Percentiles rank a stretch among this genome's conserved stretches.
These are phyloP conservation scores for Musa balbisiana DNA, from an alignment of 202 grass and related monocot species.

Conservation along the genomic window DNA sequence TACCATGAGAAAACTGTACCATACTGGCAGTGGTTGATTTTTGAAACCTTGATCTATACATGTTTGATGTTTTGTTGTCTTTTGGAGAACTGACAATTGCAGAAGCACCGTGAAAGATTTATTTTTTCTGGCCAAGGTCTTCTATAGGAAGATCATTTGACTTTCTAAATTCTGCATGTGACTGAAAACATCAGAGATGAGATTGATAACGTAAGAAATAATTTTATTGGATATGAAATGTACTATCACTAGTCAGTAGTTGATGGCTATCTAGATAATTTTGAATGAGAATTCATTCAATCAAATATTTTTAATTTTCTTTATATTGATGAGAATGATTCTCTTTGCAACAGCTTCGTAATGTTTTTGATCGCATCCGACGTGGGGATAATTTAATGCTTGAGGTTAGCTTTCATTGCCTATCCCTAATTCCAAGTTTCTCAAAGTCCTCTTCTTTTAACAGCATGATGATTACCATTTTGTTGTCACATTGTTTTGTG, in stretches of 20 bases:
- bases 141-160: not conserved
- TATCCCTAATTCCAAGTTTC: not conserved
- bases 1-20: too few relatives aligned
- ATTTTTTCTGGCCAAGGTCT: too few relatives aligned
- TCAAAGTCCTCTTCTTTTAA: not conserved
- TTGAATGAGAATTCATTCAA: not conserved
- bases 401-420: slow-evolving; percentile 30
- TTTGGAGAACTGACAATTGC: too few relatives aligned
- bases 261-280: not conserved
- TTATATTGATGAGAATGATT: not conserved
- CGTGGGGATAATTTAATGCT: slow-evolving; percentile 33
- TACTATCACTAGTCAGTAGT: not conserved
- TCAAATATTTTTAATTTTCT: not conserved
- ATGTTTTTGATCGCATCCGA: slow-evolving; percentile 49
- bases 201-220: too few relatives aligned
- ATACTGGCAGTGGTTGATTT: too few relatives aligned
- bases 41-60: too few relatives aligned
- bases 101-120: too few relatives aligned
- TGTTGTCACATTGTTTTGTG: not conserved
- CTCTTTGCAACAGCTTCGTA: slow-evolving; percentile 33
- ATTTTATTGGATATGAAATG: not conserved
- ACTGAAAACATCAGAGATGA: too few relatives aligned
- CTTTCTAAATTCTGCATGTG: not conserved
- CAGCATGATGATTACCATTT: not conserved
- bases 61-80: too few relatives aligned